Base-by-base conservation (phyloP, 2,329 filamentous ascomycete genomes). In the Ampelomyces quisqualis region DNA sequence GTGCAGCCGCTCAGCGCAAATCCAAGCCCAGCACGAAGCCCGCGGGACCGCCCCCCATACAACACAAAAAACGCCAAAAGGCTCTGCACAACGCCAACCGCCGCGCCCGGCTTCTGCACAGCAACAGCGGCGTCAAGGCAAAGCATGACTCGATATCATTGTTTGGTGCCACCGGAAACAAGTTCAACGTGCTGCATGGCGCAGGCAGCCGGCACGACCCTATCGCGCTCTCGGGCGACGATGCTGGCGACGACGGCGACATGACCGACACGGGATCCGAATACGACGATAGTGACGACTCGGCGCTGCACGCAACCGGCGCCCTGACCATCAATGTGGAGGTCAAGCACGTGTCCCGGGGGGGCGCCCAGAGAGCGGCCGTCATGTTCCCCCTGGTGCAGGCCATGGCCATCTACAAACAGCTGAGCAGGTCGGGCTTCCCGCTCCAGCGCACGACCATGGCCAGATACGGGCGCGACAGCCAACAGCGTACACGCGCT, bases 251-350 rank as follows among this genome's bases (percentile, higher is more conserved):
- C 20, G 51, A 53, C 9, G 45, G 47, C 19, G 42, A 55, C 35
- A 34, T 51, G 6, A 35, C 26, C 2, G 40, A 40, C 22, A 32
- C 28, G 20, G 26, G 29, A 8, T 37, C 33, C 8, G 36, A 46
- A 9, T 30, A 24, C 3, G 48, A 40, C 4, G 41, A 47, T 11
- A 37, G 29, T 17, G 50, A 53, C 20, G 48, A 51, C 14, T 21
- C 45, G 11, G 55, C 53, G 19, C 46, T 50, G 32, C 31, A 49
- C 19, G 49, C 54, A 19, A 38, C 33, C 7, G 43, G 40, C 20
- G 56, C 57, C 8, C 56, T 59, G 38, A 51, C 50, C 34, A 59
- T 58, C 47, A 59, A 59, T 18, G 45, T 59, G 3, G 40, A 55
- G 15, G 46, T 46, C 30, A 40, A 38, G 18, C 43, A 40, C 7